A percentile compares a stretch with the other conserved stretches of the same genome.
Evolutionary conservation across 345 rosid species (phyloP).

Genomic region (Gossypium turneri): DNA sequence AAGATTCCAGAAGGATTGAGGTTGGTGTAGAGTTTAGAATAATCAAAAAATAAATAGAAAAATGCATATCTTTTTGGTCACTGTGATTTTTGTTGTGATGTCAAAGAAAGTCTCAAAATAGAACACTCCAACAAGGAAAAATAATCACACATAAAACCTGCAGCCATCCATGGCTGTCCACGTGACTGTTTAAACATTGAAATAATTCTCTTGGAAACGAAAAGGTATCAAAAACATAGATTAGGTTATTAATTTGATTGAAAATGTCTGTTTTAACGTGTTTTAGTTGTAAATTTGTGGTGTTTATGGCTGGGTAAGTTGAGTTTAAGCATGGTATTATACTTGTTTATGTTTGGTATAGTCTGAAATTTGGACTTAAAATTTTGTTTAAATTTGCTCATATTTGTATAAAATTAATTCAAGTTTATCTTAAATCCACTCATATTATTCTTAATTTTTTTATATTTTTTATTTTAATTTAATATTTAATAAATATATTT

Average conservation of each 20-base stretch:
- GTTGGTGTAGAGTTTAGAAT: neutral
- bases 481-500: too few species aligned
- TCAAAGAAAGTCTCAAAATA: neutral
- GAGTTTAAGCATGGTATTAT: too few species aligned
- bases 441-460: too few species aligned
- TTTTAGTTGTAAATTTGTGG: neutral
- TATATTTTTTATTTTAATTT: too few species aligned
- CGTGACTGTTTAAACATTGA: neutral
- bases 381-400: too few species aligned
- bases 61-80: neutral
- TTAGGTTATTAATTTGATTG: neutral
- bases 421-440: too few species aligned
- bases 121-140: neutral
- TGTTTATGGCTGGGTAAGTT: too few species aligned
- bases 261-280: neutral
- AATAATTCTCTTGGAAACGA: neutral
- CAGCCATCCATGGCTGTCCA: conserved; percentile 10
- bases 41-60: neutral
- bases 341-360: too few species aligned
- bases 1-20: neutral
- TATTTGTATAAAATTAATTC: too few species aligned
- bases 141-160: neutral
- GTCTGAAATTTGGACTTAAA: too few species aligned
- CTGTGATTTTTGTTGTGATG: neutral
- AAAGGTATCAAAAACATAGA: neutral